Evolutionary conservation across 331 rosid species (phyloP).

Genomic region (Erythrophleum ivorense): DNA sequence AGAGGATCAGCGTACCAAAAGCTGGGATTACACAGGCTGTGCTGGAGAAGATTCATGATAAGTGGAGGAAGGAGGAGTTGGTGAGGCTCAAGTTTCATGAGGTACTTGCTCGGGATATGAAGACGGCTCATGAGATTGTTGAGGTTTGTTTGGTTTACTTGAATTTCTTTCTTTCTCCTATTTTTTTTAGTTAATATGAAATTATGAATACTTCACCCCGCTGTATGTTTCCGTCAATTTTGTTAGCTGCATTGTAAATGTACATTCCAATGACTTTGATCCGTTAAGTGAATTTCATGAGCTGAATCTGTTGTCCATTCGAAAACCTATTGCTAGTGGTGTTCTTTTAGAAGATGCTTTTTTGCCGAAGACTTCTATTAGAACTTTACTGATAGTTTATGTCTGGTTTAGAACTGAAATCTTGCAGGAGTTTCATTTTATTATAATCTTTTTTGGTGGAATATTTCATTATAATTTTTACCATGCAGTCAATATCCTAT

Average conservation of each 20-base stretch:
- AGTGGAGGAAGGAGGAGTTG: constrained; percentile 81
- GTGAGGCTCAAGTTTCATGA: constrained; percentile 95
- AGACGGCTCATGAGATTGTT: constrained; percentile 83
- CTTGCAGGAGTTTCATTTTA: background rate
- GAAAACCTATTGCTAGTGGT: background rate
- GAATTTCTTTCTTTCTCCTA: background rate
- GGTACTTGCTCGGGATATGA: constrained; percentile 82
- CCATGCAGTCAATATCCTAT: background rate
- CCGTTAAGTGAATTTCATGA: background rate
- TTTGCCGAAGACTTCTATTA: background rate
- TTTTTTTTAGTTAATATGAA: constrained; percentile 2
- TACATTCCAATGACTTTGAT: background rate
- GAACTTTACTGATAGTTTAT: background rate
- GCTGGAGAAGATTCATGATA: constrained; percentile 73
- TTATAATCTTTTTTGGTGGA: background rate
- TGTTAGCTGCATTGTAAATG: constrained; percentile 21
- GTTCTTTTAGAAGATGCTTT: background rate
- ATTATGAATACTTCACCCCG: background rate
- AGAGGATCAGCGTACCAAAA: constrained; percentile 73
- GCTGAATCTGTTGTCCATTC: background rate
- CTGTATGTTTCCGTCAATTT: constrained; percentile 18
- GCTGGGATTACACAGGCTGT: constrained; percentile 84
- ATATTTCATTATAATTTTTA: too few species aligned
- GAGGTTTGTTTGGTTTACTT: constrained; percentile 59
- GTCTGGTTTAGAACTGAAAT: background rate